Base-by-base conservation (phyloP, 2,329 filamentous ascomycete species). In the Aspergillus fumigatus region DNA sequence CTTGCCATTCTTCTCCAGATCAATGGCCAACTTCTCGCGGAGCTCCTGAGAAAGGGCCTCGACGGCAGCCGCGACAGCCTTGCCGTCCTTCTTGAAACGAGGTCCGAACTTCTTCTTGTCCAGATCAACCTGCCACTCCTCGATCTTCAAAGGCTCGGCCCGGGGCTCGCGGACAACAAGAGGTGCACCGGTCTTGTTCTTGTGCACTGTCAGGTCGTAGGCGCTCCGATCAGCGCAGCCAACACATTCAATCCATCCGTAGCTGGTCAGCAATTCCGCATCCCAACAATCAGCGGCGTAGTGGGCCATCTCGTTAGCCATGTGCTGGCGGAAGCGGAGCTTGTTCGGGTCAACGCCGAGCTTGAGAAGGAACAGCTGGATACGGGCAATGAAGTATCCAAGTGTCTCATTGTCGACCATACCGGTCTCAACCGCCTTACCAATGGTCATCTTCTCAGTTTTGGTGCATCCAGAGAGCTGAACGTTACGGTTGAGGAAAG, bases 201-300 rank as follows among this genome's bases (percentile, higher is more conserved):
- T 87, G 77, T 97, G 94, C 9, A 97, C 92, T 38, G 85, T 88
- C 73, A 97, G 75, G 76, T 99, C 94, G 74, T 96, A 99, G 21
- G 94, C 94, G 72, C 90, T 96, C 68, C 94, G 86, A 73, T 97
- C 93, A 59, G 94, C 94, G 75, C 94, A 97, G 60, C 94, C 94
- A 68, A 97, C 93, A 74, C 93, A 97, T 80, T 99, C 94, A 61
- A 97, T 90, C 94, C 94, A 99, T 73, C 94, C 94, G 69, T 92
- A 92, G 59, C 89, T 92, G 56, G 90, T 97, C 61, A 89, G 81
- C 54, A 99, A 80, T 75, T 99, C 94, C 14, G 92, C 93, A 75
- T 99, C 94, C 94, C 94, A 97, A 79, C 94, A 99, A 79, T 99
- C 94, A 55, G 87, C 84, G 49, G 94, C 94, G 73, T 99, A 99